Percentiles rank a stretch among this genome's conserved stretches.
These are phyloP conservation scores for Didymella sp. DNA, from an alignment of 2,329 filamentous ascomycete species.

Conservation along the genomic window DNA sequence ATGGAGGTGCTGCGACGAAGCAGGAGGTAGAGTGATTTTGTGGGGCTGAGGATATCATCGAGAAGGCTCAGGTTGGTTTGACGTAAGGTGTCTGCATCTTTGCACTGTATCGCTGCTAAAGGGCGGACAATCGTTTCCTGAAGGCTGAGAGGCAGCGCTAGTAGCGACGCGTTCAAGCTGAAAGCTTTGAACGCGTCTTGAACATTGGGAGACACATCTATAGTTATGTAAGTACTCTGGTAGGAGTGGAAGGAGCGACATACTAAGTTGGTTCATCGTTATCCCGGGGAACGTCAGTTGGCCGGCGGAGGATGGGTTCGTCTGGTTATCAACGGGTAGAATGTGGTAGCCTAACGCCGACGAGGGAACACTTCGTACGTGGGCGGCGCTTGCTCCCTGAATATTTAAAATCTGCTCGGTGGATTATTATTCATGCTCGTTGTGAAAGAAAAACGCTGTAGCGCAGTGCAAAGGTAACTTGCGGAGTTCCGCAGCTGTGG, in stretches of 20 bases:
- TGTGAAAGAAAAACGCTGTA: not conserved
- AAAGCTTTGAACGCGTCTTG: slow-evolving; percentile 22
- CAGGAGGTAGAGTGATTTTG: slow-evolving; percentile 30
- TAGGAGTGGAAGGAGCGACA: too few relatives aligned
- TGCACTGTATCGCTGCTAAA: slow-evolving; percentile 9
- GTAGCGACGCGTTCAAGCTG: slow-evolving; percentile 5
- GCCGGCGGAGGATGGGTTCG: not conserved
- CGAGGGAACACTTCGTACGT: not conserved
- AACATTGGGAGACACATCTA: slow-evolving; percentile 1
- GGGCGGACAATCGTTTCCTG: slow-evolving; percentile 3
- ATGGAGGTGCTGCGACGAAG: slow-evolving; percentile 24
- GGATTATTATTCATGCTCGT: not conserved
- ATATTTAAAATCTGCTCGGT: not conserved
- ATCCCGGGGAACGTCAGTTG: not conserved
- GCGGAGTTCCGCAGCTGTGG: not conserved
- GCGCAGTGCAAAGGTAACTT: not conserved
- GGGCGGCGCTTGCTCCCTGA: not conserved
- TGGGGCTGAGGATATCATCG: slow-evolving; percentile 23
- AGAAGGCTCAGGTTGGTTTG: slow-evolving; percentile 28
- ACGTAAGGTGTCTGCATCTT: slow-evolving; percentile 7
- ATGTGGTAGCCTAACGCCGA: slow-evolving; percentile 1
- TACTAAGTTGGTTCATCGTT: not conserved
- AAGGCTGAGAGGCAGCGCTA: slow-evolving; percentile 23
- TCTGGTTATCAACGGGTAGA: not conserved
- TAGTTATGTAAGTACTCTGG: not conserved